Evolutionary conservation across 2,329 filamentous ascomycete genomes (phyloP).

Genomic region (Calonectria pteridis): DNA sequence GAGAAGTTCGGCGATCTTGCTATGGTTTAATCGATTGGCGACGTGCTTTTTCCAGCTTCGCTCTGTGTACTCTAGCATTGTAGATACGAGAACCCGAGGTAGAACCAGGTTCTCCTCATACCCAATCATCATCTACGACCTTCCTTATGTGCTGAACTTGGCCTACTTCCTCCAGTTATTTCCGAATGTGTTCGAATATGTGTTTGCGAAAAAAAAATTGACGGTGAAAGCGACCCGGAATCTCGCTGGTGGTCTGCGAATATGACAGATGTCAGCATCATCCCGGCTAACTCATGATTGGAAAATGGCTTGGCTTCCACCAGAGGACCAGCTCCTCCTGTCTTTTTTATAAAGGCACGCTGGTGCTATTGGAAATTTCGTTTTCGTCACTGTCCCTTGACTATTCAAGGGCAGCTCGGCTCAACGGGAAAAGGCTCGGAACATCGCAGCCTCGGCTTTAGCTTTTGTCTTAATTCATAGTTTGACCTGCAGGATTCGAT

Average conservation of each 20-base stretch:
- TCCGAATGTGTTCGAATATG: neutral
- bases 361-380: no score
- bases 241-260: neutral
- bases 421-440: neutral
- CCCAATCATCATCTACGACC: conserved; percentile 40
- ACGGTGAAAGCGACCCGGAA: neutral
- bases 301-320: neutral
- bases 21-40: conserved; percentile 77
- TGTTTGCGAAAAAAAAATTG: neutral
- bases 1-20: conserved; percentile 99
- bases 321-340: neutral
- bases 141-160: conserved; percentile 40
- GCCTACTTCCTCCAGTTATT: conserved; percentile 2
- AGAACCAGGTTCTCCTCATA: conserved; percentile 51
- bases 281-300: neutral
- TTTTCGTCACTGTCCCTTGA: neutral
- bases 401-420: neutral
- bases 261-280: neutral
- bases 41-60: conserved; percentile 57
- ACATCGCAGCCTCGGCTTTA: neutral
- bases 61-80: conserved; percentile 78
- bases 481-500: neutral
- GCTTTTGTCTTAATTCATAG: neutral
- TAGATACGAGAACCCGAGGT: conserved; percentile 68
- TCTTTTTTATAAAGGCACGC: neutral